phyloP scores from a whole-genome alignment of 768 basidiomycete species.

The Termitomyces sp. region DNA sequence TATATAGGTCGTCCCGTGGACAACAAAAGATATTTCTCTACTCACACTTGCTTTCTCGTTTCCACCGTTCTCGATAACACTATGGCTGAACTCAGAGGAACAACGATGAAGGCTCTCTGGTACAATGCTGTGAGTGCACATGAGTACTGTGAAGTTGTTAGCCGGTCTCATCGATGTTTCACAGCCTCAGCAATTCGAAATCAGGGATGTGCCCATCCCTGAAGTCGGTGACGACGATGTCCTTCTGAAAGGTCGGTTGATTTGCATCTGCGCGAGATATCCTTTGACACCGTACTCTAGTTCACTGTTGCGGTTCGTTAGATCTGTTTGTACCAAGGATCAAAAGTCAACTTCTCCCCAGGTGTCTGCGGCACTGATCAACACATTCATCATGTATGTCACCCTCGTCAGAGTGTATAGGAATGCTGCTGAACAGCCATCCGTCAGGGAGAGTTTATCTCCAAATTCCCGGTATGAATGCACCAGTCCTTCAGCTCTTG shows the following conservation, averaged over 20 bases:
- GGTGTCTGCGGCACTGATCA: conserved; percentile 62
- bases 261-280: neutral
- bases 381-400: conserved; percentile 54
- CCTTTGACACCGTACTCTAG: conserved; percentile 18
- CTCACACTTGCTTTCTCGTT: neutral
- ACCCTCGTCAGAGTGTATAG: neutral
- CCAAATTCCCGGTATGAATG: conserved; percentile 48
- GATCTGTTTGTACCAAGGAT: neutral
- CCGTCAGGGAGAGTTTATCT: conserved; percentile 55
- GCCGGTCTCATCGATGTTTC: neutral
- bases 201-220: conserved; percentile 67
- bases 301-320: conserved; percentile 39
- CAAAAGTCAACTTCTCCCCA: neutral
- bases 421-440: neutral
- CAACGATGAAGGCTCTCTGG: conserved; percentile 64
- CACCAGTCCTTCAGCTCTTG: neutral
- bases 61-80: neutral
- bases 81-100: conserved; percentile 39
- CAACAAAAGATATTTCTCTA: neutral
- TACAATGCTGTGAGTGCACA: conserved; percentile 48
- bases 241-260: conserved; percentile 55
- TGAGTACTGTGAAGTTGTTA: conserved; percentile 9
- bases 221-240: conserved; percentile 64
- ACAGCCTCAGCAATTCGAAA: conserved; percentile 63
- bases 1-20: neutral